Percentiles rank a stretch among this genome's conserved stretches.
These are phyloP conservation scores for Pugionium dolabratum DNA, from an alignment of 345 rosid genomes.

Conservation along the genomic window DNA sequence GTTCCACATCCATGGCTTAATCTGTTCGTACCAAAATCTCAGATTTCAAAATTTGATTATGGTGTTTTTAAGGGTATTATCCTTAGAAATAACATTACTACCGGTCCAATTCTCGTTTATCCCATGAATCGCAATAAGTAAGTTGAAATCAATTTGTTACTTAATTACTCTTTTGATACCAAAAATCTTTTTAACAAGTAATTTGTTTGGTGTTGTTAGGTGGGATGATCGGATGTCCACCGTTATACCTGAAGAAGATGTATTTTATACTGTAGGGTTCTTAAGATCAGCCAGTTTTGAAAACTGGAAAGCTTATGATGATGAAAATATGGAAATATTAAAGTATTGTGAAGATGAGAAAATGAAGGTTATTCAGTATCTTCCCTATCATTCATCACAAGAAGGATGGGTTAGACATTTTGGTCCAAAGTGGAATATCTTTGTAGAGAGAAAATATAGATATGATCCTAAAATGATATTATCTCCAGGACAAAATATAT, in stretches of 20 bases:
- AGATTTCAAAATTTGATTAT: slow-evolving; percentile 53
- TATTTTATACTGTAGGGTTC: slow-evolving; percentile 84
- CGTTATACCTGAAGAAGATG: slow-evolving; percentile 70
- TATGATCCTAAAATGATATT: slow-evolving; percentile 83
- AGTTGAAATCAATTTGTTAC: slow-evolving; percentile 7
- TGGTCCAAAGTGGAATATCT: slow-evolving; percentile 71
- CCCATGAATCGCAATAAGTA: slow-evolving; percentile 86
- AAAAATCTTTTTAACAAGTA: not conserved
- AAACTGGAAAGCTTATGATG: slow-evolving; percentile 54
- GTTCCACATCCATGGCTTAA: slow-evolving; percentile 99
- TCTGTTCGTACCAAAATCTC: slow-evolving; percentile 78
- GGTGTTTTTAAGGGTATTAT: slow-evolving; percentile 72
- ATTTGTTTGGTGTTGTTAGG: slow-evolving; percentile 32
- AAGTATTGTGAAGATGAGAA: slow-evolving; percentile 58
- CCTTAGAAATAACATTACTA: slow-evolving; percentile 63
- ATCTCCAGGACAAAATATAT: slow-evolving; percentile 87
- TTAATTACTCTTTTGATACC: not conserved
- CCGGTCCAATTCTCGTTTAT: slow-evolving; percentile 67
- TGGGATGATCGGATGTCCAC: slow-evolving; percentile 83
- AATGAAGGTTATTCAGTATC: slow-evolving; percentile 60
- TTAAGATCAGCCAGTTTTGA: slow-evolving; percentile 64
- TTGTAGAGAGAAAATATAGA: slow-evolving; percentile 52
- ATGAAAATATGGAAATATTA: slow-evolving; percentile 58
- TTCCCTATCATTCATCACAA: slow-evolving; percentile 52
- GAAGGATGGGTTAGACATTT: slow-evolving; percentile 72